Evolutionary conservation across 1,139 yeast species (phyloP).

Genomic region (Yamadazyma blattariae): DNA sequence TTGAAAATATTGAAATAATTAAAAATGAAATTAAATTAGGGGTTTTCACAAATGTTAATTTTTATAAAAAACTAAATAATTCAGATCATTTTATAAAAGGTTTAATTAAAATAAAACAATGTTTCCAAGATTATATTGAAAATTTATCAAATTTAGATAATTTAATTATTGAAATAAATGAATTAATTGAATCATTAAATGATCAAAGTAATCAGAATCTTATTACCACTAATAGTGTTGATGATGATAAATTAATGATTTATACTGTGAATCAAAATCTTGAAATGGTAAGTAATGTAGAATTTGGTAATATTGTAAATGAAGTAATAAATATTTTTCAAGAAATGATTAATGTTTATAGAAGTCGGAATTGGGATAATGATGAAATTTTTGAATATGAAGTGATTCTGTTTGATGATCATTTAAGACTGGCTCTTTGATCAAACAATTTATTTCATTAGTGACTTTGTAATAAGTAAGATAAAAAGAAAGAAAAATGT

Average conservation of each 20-base stretch:
- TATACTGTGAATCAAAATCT: slow-evolving; percentile 11
- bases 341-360: slow-evolving; percentile 8
- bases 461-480: not conserved
- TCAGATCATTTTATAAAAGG: slow-evolving; percentile 14
- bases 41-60: slow-evolving; percentile 13
- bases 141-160: slow-evolving; percentile 11
- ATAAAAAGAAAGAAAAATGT: too few relatives aligned
- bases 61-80: slow-evolving; percentile 12
- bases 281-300: slow-evolving; percentile 6
- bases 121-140: slow-evolving; percentile 11
- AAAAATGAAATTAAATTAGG: slow-evolving; percentile 12
- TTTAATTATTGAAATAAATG: slow-evolving; percentile 12
- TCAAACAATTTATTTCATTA: not conserved
- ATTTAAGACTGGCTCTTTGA: slow-evolving; percentile 10
- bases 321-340: slow-evolving; percentile 9
- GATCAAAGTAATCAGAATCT: not conserved
- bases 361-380: slow-evolving; percentile 2
- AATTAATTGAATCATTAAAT: slow-evolving; percentile 6
- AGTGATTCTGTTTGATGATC: slow-evolving; percentile 14
- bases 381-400: slow-evolving; percentile 11
- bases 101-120: slow-evolving; percentile 8
- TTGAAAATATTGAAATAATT: slow-evolving; percentile 4
- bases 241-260: slow-evolving; percentile 1
- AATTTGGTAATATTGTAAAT: slow-evolving; percentile 7
- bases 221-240: not conserved